These are phyloP conservation scores for Saksenaea oblongispora DNA, from an alignment of 371 early-diverging fungal genomes.

Conservation along the genomic window DNA sequence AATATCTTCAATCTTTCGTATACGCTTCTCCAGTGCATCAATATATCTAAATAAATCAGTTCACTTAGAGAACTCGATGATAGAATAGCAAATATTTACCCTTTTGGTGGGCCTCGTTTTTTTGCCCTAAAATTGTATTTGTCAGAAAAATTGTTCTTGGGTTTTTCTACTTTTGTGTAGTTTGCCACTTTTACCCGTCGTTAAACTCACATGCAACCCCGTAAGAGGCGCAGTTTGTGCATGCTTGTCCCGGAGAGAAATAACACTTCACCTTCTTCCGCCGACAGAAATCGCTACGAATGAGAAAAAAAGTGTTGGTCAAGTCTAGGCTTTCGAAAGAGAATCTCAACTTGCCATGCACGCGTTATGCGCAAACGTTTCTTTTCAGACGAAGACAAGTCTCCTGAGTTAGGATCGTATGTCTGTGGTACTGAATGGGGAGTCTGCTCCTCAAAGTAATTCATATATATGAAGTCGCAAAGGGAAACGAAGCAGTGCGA, in stretches of 20 bases:
- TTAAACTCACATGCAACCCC: slow-evolving; percentile 23
- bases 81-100: slow-evolving; percentile 8
- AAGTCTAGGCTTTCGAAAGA: not conserved
- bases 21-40: slow-evolving; percentile 42
- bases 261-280: slow-evolving; percentile 36
- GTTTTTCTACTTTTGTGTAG: not conserved
- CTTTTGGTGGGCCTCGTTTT: slow-evolving; percentile 42
- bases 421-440: not conserved
- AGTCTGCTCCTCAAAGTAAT: not conserved
- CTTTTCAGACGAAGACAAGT: not conserved
- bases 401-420: not conserved
- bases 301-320: not conserved
- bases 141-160: not conserved
- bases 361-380: slow-evolving; percentile 1
- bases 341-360: not conserved
- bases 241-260: slow-evolving; percentile 25
- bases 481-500: not conserved
- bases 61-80: not conserved
- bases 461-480: not conserved
- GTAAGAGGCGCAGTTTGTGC: slow-evolving; percentile 35
- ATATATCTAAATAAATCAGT: slow-evolving; percentile 28
- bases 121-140: slow-evolving; percentile 16
- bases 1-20: slow-evolving; percentile 27
- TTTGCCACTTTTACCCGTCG: not conserved
- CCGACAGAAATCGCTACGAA: slow-evolving; percentile 37